Conservation (phyloP, 495 filamentous ascomycete species). For the Penicillium waksmanii region DNA sequence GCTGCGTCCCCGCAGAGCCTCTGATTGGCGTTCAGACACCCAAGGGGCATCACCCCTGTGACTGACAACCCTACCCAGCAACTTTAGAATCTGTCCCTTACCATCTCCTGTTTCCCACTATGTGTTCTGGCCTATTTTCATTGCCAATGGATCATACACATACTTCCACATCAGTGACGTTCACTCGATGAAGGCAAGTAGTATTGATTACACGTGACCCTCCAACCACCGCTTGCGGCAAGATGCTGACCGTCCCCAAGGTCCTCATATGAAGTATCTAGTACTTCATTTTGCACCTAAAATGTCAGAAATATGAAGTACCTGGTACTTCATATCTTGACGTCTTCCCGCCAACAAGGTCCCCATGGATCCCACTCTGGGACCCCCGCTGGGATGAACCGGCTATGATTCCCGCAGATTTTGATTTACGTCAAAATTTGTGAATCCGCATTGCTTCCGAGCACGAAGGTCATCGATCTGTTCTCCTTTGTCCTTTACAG, state of each 20-base stretch:
- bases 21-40: slow-evolving; percentile 12
- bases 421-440: slow-evolving; percentile 10
- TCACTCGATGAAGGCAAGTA: not conserved
- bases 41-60: not conserved
- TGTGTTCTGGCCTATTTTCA: too few relatives aligned
- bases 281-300: slow-evolving; percentile 13
- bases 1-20: slow-evolving; percentile 9
- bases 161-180: not conserved
- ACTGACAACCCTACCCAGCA: not conserved
- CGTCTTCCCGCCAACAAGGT: slow-evolving; percentile 35
- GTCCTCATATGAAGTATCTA: slow-evolving; percentile 37
- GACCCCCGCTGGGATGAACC: slow-evolving; percentile 15
- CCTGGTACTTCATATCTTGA: slow-evolving; percentile 21
- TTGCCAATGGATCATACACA: not conserved
- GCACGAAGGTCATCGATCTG: not conserved
- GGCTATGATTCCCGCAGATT: slow-evolving; percentile 26
- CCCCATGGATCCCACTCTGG: slow-evolving; percentile 30
- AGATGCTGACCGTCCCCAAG: slow-evolving; percentile 39
- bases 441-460: not conserved
- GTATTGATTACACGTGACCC: slow-evolving; percentile 23
- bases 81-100: not conserved
- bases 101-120: not conserved
- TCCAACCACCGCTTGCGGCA: slow-evolving; percentile 25
- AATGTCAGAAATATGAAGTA: slow-evolving; percentile 12
- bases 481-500: not conserved